Conservation (phyloP, 1,139 yeast genomes). For the Sporopachydermia cereana region DNA sequence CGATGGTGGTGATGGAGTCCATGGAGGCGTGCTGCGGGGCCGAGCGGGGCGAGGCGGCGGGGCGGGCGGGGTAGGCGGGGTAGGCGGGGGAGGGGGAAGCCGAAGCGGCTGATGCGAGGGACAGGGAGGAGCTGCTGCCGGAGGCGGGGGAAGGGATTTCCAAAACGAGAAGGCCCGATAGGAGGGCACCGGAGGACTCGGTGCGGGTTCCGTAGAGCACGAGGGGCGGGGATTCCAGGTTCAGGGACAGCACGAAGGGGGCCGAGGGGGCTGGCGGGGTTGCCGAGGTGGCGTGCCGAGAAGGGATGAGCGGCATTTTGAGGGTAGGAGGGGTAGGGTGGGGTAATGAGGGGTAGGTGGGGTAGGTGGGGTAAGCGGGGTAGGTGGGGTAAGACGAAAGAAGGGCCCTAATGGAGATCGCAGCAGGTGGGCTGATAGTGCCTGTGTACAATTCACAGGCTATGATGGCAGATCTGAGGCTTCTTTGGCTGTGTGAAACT, state of each 20-base stretch:
- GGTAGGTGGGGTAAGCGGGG: background rate
- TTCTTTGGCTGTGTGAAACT: background rate
- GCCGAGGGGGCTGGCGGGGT: slow-evolving; percentile 1
- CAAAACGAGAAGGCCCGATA: slow-evolving; percentile 53
- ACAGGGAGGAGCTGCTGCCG: slow-evolving; percentile 7
- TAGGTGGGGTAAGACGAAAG: background rate
- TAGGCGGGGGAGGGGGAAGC: slow-evolving; percentile 5
- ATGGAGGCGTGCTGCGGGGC: slow-evolving; percentile 5
- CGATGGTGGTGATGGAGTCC: slow-evolving; percentile 13
- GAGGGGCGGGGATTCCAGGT: slow-evolving; percentile 84
- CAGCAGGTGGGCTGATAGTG: background rate
- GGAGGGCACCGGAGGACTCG: slow-evolving; percentile 76
- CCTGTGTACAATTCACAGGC: too few relatives aligned
- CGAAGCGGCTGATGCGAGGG: slow-evolving; percentile 4
- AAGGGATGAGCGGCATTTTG: slow-evolving; percentile 3
- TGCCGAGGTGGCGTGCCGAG: background rate
- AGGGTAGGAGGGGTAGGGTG: background rate
- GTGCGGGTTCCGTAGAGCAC: slow-evolving; percentile 67
- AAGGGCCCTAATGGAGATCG: too few relatives aligned
- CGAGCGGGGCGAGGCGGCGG: slow-evolving; percentile 14
- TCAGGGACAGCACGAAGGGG: slow-evolving; percentile 40
- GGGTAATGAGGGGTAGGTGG: background rate
- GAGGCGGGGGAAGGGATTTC: slow-evolving; percentile 14
- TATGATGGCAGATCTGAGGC: background rate
- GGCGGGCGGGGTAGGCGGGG: slow-evolving; percentile 15